Evolutionary conservation across 257 asterid species (phyloP), one percentile per base, ranked within the genome.

Genomic region (Osmanthus fragrans): DNA sequence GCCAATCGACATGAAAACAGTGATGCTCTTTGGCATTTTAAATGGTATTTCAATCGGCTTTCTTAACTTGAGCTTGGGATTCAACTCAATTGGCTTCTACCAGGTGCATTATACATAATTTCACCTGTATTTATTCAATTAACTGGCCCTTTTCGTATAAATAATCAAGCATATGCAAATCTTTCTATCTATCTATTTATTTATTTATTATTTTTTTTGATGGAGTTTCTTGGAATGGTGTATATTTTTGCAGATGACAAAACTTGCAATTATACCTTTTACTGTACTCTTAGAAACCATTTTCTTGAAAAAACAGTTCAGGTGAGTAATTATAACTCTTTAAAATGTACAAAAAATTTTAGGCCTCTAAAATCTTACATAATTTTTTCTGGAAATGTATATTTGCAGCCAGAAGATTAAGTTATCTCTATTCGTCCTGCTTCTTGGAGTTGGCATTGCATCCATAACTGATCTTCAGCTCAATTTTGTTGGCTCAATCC

Each of bases 401-500:
- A 18, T n/a, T 30, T 87, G 86, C 96, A 94, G 98, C 89, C 80
- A 87, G 80, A 88, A 92, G 60, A 88, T 94, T 23, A 92, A 90
- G 58, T 79, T 90, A 5, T 90, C 98, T 36, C 89, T 94, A 19
- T 77, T 87, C 7, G 74, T 94, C 42, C 87, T 94, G 19, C 87
- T 94, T 0, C 78, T 88, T 19, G 97, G 98, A 82, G 98, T 94
- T 63, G 98, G 97, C 54, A 85, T 89, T 79, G 98, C 98, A 64
- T 94, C 98, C 1, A 82, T 94, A 1, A 94, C 98, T 5, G 98
- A 94, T 77, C 94, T 94, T 76, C 98, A 94, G 84, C 98, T 94
- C 89, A 94, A 94, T 83, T 77, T 90, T 21, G 93, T 94, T 1
- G 98, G 98, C 58, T 82, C 98, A 56, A 56, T 89, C 47, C 92